phyloP scores from a whole-genome alignment of 2,329 filamentous ascomycete species.

The Fusarium pininemorale region DNA sequence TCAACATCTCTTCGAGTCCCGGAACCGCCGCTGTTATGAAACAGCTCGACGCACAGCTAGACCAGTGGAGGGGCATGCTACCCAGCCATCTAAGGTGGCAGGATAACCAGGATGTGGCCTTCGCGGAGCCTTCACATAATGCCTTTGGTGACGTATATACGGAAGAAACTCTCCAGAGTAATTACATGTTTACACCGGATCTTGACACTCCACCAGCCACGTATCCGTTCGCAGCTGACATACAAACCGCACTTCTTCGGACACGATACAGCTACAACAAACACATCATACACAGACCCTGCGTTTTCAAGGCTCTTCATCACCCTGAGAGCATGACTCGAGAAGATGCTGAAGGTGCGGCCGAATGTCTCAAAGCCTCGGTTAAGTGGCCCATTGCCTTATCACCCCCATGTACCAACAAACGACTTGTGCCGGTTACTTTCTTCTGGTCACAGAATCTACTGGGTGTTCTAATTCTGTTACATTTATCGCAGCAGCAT shows the following conservation, averaged over 20 bases:
- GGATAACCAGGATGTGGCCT: constrained; percentile 56
- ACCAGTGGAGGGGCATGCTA: constrained; percentile 66
- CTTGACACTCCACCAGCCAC: constrained; percentile 40
- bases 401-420: constrained; percentile 64
- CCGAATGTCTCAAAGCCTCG: constrained; percentile 65
- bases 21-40: constrained; percentile 51
- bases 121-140: constrained; percentile 31
- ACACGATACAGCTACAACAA: constrained; percentile 68
- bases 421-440: constrained; percentile 65
- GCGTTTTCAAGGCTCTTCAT: constrained; percentile 68
- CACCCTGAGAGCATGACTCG: constrained; percentile 61
- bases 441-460: constrained; percentile 72
- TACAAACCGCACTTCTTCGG: constrained; percentile 65
- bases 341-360: constrained; percentile 64
- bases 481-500: constrained; percentile 63
- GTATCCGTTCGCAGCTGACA: constrained; percentile 63
- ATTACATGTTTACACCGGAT: constrained; percentile 37
- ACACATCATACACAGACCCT: constrained; percentile 66
- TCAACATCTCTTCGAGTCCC: constrained; percentile 20
- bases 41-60: constrained; percentile 62
- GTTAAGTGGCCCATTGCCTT: constrained; percentile 69
- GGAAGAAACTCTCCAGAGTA: constrained; percentile 31
- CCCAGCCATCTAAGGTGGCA: constrained; percentile 65
- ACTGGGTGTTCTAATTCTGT: constrained; percentile 64
- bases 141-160: constrained; percentile 32